phyloP scores from a whole-genome alignment of 495 filamentous ascomycete species.

The Chaetomium tenue region DNA sequence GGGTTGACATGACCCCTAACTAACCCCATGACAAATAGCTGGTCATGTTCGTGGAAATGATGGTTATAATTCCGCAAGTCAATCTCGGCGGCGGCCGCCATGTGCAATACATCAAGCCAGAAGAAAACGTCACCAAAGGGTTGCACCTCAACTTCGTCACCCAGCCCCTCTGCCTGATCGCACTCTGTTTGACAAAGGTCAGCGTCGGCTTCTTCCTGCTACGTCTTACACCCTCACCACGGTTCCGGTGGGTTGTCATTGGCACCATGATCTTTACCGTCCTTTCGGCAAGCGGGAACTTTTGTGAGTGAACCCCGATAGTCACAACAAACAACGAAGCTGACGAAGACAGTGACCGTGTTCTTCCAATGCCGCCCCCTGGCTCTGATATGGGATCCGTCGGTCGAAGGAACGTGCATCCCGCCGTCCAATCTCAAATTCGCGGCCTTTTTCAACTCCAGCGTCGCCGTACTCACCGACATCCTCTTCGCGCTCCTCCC shows the following conservation, averaged over 20 bases:
- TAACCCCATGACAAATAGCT: neutral
- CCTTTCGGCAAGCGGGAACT: conserved; percentile 39
- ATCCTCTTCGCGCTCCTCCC: conserved; percentile 46
- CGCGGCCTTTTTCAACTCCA: conserved; percentile 26
- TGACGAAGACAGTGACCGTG: conserved; percentile 35
- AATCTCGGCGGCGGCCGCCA: conserved; percentile 46
- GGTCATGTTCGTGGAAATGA: conserved; percentile 33
- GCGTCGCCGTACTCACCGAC: conserved; percentile 46
- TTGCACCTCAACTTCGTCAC: conserved; percentile 49
- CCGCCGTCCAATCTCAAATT: conserved; percentile 26
- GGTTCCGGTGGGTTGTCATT: conserved; percentile 40
- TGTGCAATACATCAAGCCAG: conserved; percentile 33
- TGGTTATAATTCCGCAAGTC: conserved; percentile 43
- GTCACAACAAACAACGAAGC: neutral
- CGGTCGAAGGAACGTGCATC: conserved; percentile 28
- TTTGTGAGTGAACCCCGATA: conserved; percentile 20
- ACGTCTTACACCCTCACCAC: conserved; percentile 39
- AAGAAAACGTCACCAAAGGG: conserved; percentile 27
- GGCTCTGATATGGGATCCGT: conserved; percentile 34
- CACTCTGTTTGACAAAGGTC: conserved; percentile 47
- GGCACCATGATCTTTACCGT: conserved; percentile 37
- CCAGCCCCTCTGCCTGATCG: conserved; percentile 44
- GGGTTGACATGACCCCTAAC: neutral
- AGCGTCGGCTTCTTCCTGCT: conserved; percentile 49
- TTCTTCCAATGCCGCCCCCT: conserved; percentile 35